Evolutionary conservation across 2,329 filamentous ascomycete species (phyloP), one percentile per base, ranked within the genome.

Genomic region (Aspergillus luchuensis): DNA sequence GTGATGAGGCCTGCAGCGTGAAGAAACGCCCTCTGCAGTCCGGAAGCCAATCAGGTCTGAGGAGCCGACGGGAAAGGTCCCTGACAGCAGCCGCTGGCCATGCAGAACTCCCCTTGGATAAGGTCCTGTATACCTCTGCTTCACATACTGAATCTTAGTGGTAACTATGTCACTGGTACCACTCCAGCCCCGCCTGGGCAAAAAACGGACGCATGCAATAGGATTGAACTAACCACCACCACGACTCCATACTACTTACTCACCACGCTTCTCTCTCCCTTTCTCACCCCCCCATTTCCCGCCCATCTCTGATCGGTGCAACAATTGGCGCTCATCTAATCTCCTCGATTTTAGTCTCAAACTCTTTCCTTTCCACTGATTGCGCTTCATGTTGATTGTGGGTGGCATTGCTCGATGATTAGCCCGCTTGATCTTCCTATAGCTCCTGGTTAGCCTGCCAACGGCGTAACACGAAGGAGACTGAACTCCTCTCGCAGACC

Each of bases 1-100:
- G 67, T 69, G 68, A 70, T 63, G 63, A 63, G 60, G 49, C 57
- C 57, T 69, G 67, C 67, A 70, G 64, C 36, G 58, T 67, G 68
- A 69, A 69, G 65, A 69, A 69, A 65, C 59, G 56, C 54, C 57
- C 50, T 58, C 58, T 64, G 63, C 64, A 66, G 38, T 48, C 25
- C 36, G 13, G 13, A 19, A 38, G 54, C 63, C 64, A 69, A 67
- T 66, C 56, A 64, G 13, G 15, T 21, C 10, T 8, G 58, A 47
- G 47, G 21, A 17, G 17, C 49, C 17, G 53, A 43, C 60, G 53
- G 39, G 19, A 41, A 51, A 63, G 50, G 57, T 56, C 30, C 45
- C 60, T 56, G 56, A 45, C 53, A 56, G 53, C 53, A 25, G 52
- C 39, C 52, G 53, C 53, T 43, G 43, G 53, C 50, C 54, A 60